Evolutionary conservation across 192 early-diverging fungal species (phyloP).

Genomic region (Borealophlyctis nickersoniae): DNA sequence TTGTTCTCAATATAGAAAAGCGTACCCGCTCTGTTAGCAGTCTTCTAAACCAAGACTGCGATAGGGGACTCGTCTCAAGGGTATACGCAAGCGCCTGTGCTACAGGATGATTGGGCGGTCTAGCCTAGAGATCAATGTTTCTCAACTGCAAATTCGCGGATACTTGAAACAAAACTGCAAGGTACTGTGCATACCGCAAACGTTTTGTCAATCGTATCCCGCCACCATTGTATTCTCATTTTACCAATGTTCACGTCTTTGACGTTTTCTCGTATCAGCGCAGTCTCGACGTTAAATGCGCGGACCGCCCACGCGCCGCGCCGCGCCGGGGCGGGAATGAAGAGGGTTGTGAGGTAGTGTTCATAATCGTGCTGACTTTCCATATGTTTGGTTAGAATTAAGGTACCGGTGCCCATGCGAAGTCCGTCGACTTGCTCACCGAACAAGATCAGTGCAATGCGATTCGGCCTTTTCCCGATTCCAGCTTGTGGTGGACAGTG

Average conservation of each 20-base stretch:
- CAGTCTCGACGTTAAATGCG: slow-evolving; percentile 89
- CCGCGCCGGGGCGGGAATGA: slow-evolving; percentile 67
- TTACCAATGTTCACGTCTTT: slow-evolving; percentile 65
- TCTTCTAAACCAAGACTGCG: slow-evolving; percentile 76
- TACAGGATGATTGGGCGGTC: slow-evolving; percentile 76
- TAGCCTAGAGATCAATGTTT: too few species aligned
- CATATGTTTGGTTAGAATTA: too few species aligned
- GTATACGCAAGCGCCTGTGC: slow-evolving; percentile 63
- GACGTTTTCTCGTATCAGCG: slow-evolving; percentile 71
- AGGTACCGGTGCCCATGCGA: too few species aligned
- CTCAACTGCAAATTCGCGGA: too few species aligned
- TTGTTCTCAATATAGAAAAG: neutral
- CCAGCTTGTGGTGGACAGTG: too few species aligned
- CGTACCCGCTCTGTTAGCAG: slow-evolving; percentile 66
- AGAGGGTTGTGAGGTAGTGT: slow-evolving; percentile 71
- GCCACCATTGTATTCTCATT: slow-evolving; percentile 88
- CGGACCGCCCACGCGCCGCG: slow-evolving; percentile 72
- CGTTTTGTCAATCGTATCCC: slow-evolving; percentile 69
- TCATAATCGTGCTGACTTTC: slow-evolving; percentile 66
- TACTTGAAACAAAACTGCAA: neutral
- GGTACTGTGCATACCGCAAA: slow-evolving; percentile 54
- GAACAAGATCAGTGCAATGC: too few species aligned
- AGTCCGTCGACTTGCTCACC: too few species aligned
- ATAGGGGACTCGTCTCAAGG: slow-evolving; percentile 52
- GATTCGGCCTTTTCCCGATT: too few species aligned